Evolutionary conservation across 139 green algal genomes (phyloP).

Genomic region (Coccomyxa sp.): DNA sequence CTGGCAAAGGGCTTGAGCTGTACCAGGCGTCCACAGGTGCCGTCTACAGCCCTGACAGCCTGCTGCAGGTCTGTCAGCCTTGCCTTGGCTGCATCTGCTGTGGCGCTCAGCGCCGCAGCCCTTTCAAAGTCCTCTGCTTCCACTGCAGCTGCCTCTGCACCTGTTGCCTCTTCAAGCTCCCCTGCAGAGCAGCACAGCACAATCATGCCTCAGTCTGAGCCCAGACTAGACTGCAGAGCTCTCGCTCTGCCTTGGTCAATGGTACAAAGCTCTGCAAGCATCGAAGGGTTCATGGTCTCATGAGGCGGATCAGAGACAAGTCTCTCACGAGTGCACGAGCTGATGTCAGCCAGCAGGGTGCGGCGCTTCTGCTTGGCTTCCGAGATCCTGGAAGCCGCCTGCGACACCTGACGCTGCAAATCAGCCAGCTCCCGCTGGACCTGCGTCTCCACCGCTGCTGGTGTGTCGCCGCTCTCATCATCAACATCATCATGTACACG

Average conservation of each 20-base stretch:
- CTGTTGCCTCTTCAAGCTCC: constrained; percentile 14
- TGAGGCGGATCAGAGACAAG: not conserved
- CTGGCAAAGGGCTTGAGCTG: no score
- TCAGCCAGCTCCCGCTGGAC: no score
- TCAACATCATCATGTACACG: no score
- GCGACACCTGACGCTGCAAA: not conserved
- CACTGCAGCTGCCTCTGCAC: constrained; percentile 30
- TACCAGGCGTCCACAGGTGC: not conserved
- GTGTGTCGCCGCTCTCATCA: no score
- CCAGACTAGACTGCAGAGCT: not conserved
- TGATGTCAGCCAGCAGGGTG: not conserved
- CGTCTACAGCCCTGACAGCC: not conserved
- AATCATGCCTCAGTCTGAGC: not conserved
- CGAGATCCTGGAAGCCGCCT: not conserved
- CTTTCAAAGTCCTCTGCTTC: constrained; percentile 47
- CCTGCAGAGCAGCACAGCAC: not conserved
- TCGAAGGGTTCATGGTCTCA: not conserved
- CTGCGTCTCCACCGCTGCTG: no score
- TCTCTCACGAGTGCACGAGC: not conserved
- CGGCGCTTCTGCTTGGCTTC: not conserved
- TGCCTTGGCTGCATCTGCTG: constrained; percentile 17
- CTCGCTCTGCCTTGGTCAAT: not conserved
- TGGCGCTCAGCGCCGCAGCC: constrained; percentile 36
- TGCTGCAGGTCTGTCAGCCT: not conserved
- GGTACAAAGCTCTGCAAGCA: not conserved